phyloP scores from a whole-genome alignment of 495 filamentous ascomycete species.

The Chaetomium tenue region DNA sequence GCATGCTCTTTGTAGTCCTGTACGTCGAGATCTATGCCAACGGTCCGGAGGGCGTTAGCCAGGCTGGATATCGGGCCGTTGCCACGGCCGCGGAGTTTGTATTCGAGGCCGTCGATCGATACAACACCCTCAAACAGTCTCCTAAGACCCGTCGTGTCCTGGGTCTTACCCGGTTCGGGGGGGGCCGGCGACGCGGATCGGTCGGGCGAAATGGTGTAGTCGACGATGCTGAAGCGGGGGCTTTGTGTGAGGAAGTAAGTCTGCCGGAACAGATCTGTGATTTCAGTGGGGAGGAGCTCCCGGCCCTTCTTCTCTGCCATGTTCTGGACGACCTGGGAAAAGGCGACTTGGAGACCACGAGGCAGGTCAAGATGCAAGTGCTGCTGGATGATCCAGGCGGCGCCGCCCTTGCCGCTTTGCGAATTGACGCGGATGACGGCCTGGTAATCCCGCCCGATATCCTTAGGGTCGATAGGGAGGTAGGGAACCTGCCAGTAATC shows the following conservation, averaged over 20 bases:
- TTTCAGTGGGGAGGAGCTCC: constrained; percentile 80
- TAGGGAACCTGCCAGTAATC: constrained; percentile 74
- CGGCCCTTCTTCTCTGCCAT: constrained; percentile 71
- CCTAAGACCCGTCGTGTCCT: constrained; percentile 72
- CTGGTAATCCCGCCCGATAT: constrained; percentile 95
- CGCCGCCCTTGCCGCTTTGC: constrained; percentile 92
- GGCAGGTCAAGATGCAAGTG: constrained; percentile 89
- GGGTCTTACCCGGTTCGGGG: constrained; percentile 62
- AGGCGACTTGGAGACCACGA: constrained; percentile 87
- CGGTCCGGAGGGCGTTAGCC: constrained; percentile 71
- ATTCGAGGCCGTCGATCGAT: constrained; percentile 76
- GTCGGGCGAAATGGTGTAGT: constrained; percentile 89
- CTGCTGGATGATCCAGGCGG: constrained; percentile 90
- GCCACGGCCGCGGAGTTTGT: constrained; percentile 73
- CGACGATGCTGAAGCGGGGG: constrained; percentile 81
- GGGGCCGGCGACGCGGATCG: constrained; percentile 75
- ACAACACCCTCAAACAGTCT: constrained; percentile 86
- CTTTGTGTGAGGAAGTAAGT: constrained; percentile 80
- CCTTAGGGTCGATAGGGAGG: constrained; percentile 86
- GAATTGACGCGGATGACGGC: constrained; percentile 97
- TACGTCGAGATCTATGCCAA: constrained; percentile 92
- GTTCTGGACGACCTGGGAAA: constrained; percentile 81
- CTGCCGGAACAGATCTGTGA: constrained; percentile 78
- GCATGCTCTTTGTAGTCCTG: constrained; percentile 96
- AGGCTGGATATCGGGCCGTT: constrained; percentile 89